phyloP scores from a whole-genome alignment of 495 filamentous ascomycete genomes.

The Lentithecium fluviatile region DNA sequence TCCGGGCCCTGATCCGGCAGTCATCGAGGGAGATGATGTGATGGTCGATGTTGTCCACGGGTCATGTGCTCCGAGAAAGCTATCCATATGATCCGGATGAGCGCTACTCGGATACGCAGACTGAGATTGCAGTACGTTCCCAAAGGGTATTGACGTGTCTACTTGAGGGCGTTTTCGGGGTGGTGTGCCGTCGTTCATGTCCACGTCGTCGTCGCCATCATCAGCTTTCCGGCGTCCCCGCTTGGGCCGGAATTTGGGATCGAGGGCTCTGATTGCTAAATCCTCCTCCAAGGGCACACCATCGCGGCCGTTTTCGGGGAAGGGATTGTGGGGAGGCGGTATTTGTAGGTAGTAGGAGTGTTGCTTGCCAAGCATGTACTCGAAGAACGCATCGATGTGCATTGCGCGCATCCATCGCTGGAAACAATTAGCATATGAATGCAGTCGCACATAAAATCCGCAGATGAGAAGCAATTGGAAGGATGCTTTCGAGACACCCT shows the following conservation, averaged over 20 bases:
- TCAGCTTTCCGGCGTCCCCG: conserved; percentile 82
- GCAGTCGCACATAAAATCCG: too few species aligned
- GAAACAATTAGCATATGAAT: conserved; percentile 10
- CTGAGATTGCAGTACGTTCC: conserved; percentile 56
- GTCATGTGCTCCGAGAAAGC: conserved; percentile 38
- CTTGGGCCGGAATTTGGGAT: conserved; percentile 88
- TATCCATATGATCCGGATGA: conserved; percentile 51
- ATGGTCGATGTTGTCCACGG: conserved; percentile 42
- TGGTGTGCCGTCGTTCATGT: conserved; percentile 49
- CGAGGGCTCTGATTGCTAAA: conserved; percentile 80
- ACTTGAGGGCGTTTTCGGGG: conserved; percentile 65
- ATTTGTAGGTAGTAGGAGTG: conserved; percentile 85
- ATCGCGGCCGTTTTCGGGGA: conserved; percentile 70
- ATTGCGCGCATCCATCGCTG: conserved; percentile 98
- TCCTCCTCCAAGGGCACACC: conserved; percentile 90
- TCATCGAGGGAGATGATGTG: conserved; percentile 35
- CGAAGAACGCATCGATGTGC: conserved; percentile 96
- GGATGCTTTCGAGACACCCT: too few species aligned
- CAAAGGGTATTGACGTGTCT: conserved; percentile 62
- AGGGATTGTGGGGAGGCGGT: conserved; percentile 60
- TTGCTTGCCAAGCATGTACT: conserved; percentile 76
- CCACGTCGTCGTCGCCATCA: conserved; percentile 60
- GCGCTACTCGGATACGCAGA: conserved; percentile 63
- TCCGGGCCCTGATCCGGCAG: conserved; percentile 27
- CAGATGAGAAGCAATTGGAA: too few species aligned